Evolutionary conservation across 768 basidiomycete genomes (phyloP).

Genomic region (Termitomyces sp.): DNA sequence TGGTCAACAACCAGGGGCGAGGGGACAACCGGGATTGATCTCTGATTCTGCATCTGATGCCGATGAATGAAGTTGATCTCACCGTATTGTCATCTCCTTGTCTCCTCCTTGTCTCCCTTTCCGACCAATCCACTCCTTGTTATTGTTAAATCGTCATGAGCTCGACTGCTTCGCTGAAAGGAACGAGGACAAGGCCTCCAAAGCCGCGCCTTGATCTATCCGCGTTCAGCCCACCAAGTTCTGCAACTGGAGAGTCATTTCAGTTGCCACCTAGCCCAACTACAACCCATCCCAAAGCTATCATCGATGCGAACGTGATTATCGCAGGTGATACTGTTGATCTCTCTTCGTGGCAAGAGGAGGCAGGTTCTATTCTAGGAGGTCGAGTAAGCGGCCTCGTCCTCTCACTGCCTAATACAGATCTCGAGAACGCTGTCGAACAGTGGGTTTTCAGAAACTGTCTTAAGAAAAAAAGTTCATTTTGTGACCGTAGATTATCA

Average conservation of each 20-base stretch:
- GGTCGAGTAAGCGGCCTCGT: constrained; percentile 54
- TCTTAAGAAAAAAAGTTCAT: neutral
- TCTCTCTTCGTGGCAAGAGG: constrained; percentile 49
- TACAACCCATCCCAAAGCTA: constrained; percentile 53
- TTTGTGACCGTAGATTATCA: constrained; percentile 8
- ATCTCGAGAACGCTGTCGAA: constrained; percentile 39
- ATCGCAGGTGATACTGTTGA: constrained; percentile 35
- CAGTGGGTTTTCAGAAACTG: constrained; percentile 36
- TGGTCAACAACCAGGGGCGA: neutral
- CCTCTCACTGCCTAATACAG: constrained; percentile 41
- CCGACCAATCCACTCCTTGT: neutral
- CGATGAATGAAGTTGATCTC: neutral
- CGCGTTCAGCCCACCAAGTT: constrained; percentile 70
- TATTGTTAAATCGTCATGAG: constrained; percentile 1
- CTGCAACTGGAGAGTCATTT: constrained; percentile 63
- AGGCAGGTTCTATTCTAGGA: constrained; percentile 43
- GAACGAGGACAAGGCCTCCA: constrained; percentile 47
- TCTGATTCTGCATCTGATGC: constrained; percentile 1
- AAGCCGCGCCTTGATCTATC: constrained; percentile 73
- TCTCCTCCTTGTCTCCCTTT: neutral
- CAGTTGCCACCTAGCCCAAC: constrained; percentile 68
- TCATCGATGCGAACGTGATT: constrained; percentile 70
- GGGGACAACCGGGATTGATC: neutral
- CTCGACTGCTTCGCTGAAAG: constrained; percentile 26
- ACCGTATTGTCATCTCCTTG: neutral